phyloP scores from a whole-genome alignment of 352 stramenopile genomes.

The Globisporangium megalacanthum region DNA sequence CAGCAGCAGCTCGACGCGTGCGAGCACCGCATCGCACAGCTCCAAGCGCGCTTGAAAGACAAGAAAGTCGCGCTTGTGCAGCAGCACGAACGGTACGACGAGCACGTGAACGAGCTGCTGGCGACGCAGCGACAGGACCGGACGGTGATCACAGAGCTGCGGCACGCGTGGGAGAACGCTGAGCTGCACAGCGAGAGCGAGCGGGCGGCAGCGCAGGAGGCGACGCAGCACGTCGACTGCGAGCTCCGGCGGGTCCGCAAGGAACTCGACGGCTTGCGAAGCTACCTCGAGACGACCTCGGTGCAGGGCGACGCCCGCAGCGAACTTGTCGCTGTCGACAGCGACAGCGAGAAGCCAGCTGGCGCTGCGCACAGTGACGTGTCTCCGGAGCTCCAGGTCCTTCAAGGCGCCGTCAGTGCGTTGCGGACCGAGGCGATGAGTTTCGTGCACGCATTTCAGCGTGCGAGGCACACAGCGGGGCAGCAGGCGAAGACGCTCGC shows the following conservation, averaged over 20 bases:
- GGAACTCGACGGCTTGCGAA: slow-evolving; percentile 36
- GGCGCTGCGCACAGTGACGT: slow-evolving; percentile 3
- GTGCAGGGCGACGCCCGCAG: slow-evolving; percentile 5
- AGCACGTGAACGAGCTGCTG: slow-evolving; percentile 28
- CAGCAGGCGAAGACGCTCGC: slow-evolving; percentile 35
- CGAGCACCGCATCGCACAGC: slow-evolving; percentile 24
- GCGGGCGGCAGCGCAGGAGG: slow-evolving; percentile 11
- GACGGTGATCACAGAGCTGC: slow-evolving; percentile 31
- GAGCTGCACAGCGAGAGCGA: slow-evolving; percentile 26
- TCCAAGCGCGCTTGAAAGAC: slow-evolving; percentile 45
- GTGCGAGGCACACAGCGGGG: slow-evolving; percentile 21
- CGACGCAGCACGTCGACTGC: slow-evolving; percentile 17
- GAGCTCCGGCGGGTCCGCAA: slow-evolving; percentile 32
- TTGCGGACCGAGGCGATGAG: slow-evolving; percentile 45
- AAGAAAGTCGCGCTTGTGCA: slow-evolving; percentile 38
- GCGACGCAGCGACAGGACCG: slow-evolving; percentile 30
- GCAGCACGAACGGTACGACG: slow-evolving; percentile 24
- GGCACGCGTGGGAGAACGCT: slow-evolving; percentile 24
- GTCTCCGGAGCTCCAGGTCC: slow-evolving; percentile 34
- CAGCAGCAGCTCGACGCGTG: slow-evolving; percentile 30
- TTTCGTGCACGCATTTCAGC: slow-evolving; percentile 47
- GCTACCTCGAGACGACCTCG: slow-evolving; percentile 36
- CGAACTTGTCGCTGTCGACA: neutral
- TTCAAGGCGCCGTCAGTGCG: slow-evolving; percentile 37
- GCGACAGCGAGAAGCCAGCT: slow-evolving; percentile 1